These are phyloP conservation scores for Penicillium sp. DNA, from an alignment of 2,329 filamentous ascomycete genomes.

Conservation along the genomic window DNA sequence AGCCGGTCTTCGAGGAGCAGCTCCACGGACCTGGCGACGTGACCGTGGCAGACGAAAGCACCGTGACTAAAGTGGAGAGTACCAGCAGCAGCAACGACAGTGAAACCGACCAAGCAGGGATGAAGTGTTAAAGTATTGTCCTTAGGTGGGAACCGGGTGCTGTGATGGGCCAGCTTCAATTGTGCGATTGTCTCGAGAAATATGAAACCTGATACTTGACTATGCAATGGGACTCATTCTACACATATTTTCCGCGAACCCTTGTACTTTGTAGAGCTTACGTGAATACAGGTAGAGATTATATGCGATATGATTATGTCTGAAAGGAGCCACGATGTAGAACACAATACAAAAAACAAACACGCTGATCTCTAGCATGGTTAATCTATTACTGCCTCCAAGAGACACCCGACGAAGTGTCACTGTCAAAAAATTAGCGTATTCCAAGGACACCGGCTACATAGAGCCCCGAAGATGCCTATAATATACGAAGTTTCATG, in stretches of 20 bases:
- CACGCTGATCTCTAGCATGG: too few species aligned
- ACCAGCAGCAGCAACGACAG: conserved; percentile 55
- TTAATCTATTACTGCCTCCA: background rate
- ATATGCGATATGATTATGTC: too few species aligned
- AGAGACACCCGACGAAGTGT: background rate
- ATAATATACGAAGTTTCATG: background rate
- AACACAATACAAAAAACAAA: background rate
- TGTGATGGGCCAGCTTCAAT: background rate
- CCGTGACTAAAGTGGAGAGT: conserved; percentile 41
- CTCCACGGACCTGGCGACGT: conserved; percentile 71
- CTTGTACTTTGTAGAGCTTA: background rate
- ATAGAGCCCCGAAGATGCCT: background rate
- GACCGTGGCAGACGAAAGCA: conserved; percentile 30
- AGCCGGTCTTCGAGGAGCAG: conserved; percentile 90
- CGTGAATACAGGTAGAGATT: background rate
- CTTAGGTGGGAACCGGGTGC: background rate
- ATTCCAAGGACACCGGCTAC: background rate
- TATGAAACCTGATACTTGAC: background rate
- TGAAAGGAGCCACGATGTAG: background rate
- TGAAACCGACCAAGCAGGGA: conserved; percentile 26
- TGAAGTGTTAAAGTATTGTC: conserved; percentile 14
- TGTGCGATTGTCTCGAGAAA: background rate
- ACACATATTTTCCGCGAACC: background rate
- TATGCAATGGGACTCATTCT: background rate
- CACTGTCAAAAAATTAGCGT: background rate